Evolutionary conservation across 2,329 filamentous ascomycete species (phyloP).

Genomic region (Calonectria ilicicola): DNA sequence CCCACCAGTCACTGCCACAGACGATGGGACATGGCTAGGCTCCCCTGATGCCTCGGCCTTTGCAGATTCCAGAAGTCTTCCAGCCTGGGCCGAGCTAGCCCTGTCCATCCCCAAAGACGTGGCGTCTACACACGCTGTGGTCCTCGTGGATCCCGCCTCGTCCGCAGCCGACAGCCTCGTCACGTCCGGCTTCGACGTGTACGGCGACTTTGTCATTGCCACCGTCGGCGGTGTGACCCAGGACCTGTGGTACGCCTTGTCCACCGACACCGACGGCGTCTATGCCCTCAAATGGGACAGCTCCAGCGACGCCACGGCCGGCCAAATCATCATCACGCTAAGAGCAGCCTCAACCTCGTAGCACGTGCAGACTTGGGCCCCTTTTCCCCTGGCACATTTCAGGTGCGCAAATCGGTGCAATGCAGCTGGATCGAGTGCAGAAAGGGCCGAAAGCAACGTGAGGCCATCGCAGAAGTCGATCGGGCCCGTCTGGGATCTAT

Average conservation of each 20-base stretch:
- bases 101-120: constrained; percentile 15
- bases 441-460: no score
- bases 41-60: constrained; percentile 20
- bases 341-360: constrained; percentile 10
- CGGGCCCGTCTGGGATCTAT: neutral
- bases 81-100: constrained; percentile 19
- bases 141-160: constrained; percentile 7
- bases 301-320: constrained; percentile 6
- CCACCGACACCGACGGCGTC: constrained; percentile 6
- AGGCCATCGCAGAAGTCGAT: no score
- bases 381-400: no score
- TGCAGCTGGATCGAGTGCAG: neutral
- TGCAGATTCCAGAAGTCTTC: neutral
- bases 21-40: constrained; percentile 11
- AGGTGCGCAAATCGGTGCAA: neutral
- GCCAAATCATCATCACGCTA: constrained; percentile 9
- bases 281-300: constrained; percentile 24
- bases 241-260: constrained; percentile 19
- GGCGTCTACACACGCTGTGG: constrained; percentile 9
- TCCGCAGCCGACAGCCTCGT: neutral
- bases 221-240: neutral
- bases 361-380: neutral
- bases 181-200: constrained; percentile 17
- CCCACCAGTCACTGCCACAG: neutral
- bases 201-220: constrained; percentile 9